Evolutionary conservation across 1,284 basidiomycete species (phyloP), one percentile per base, ranked within the genome.

Genomic region (Fomitopsis palustris): DNA sequence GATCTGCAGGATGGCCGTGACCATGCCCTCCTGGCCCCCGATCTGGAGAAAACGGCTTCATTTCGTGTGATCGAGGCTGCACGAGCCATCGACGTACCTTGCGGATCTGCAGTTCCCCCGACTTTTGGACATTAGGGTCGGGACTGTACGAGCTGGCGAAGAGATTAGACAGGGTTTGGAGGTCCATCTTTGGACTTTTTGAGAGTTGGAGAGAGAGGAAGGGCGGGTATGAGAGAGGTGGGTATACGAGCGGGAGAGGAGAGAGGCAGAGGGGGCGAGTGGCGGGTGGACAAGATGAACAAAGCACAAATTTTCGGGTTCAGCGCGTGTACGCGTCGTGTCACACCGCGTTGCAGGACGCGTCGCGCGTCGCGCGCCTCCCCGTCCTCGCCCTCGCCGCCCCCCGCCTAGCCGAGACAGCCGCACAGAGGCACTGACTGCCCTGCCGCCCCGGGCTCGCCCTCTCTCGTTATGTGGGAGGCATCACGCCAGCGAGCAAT

Each of bases 41-140:
- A 92, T 79, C 92, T 93, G 64, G 39, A 55, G 47, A 33, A n/a
- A 21, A 52, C 49, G 19, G 31, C 2, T 37, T 52, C 31, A 52
- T 33, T 23, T 57, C 27, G 39, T 43, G 37, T 42, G 54, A 39
- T 54, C 41, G 21, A 42, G 23, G 41, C 55, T 21, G 61, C 56
- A 64, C 58, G 56, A 19, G 49, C 38, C 49, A 54, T 35, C 8
- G 37, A 69, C 74, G 54, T 63, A 90, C 92, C 81, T 90, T 92
- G 67, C 91, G 85, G 67, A 95, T 89, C 73, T 94, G 83, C 38
- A 94, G 82, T 72, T 95, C 92, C 42, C 85, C 88, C 41, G 88
- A 78, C 68, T 90, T 92, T 64, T 92, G 87, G 61, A 87, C 83
- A 78, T 94, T 94, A 52, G 92, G 90, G 74, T 94, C 88, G n/a